Conservation (phyloP, 2,329 filamentous ascomycete species). For the Blastomyces percursus region DNA sequence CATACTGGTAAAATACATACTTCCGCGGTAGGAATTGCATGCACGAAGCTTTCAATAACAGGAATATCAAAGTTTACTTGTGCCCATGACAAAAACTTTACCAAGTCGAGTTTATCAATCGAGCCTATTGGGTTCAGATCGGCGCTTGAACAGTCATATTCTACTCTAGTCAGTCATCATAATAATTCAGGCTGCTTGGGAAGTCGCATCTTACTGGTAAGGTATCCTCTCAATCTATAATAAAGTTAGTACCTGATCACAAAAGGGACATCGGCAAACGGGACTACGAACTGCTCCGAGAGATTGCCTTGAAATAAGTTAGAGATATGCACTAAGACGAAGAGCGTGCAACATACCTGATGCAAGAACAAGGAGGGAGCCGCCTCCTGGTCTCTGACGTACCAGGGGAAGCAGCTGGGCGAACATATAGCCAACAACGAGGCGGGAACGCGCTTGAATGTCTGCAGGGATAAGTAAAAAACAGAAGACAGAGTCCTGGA, state of each 20-base stretch:
- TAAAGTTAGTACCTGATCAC: neutral
- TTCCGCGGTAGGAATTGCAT: slow-evolving; percentile 47
- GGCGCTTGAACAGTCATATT: slow-evolving; percentile 50
- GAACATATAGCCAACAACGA: slow-evolving; percentile 6
- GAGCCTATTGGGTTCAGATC: slow-evolving; percentile 46
- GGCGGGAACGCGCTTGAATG: slow-evolving; percentile 4
- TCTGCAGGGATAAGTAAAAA: neutral
- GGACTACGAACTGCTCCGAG: neutral
- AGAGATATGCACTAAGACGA: neutral
- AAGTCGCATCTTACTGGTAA: neutral
- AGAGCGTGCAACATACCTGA: slow-evolving; percentile 25
- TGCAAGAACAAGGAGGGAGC: slow-evolving; percentile 51
- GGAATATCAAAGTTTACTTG: slow-evolving; percentile 47
- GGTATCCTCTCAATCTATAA: slow-evolving; percentile 5
- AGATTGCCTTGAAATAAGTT: slow-evolving; percentile 39
- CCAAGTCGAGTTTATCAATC: slow-evolving; percentile 55
- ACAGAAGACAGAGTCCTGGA: neutral
- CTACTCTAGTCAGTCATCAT: slow-evolving; percentile 43
- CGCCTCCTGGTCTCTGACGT: neutral
- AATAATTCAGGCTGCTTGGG: neutral
- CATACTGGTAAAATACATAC: neutral
- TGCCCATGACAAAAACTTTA: slow-evolving; percentile 56
- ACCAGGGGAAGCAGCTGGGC: slow-evolving; percentile 5
- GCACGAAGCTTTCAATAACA: slow-evolving; percentile 45
- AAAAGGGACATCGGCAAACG: neutral